Evolutionary conservation across 1,139 yeast genomes (phyloP).

Genomic region (Chernovozyma sophiae-reginae): DNA sequence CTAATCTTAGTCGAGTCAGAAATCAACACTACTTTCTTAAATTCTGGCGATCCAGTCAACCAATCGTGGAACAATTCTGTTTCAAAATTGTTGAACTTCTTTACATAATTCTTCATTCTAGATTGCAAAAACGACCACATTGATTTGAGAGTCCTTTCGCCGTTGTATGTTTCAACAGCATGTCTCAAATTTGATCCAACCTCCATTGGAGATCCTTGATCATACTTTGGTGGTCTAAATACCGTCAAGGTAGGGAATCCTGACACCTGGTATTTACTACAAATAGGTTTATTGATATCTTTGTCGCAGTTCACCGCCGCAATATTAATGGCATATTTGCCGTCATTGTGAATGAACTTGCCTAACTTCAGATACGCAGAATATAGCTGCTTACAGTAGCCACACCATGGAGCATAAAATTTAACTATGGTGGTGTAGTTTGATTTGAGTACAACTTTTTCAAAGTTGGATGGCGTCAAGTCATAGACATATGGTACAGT

Average conservation of each 20-base stretch:
- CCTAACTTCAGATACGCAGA: conserved; percentile 63
- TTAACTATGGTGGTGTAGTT: conserved; percentile 83
- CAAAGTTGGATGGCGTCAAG: conserved; percentile 54
- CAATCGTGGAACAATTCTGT: conserved; percentile 25
- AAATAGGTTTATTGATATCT: conserved; percentile 59
- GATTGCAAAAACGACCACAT: conserved; percentile 57
- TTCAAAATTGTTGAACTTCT: conserved; percentile 35
- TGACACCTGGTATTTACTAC: conserved; percentile 60
- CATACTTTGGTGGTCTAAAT: conserved; percentile 74
- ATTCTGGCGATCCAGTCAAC: conserved; percentile 16
- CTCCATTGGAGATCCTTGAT: conserved; percentile 12
- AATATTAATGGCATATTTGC: conserved; percentile 60
- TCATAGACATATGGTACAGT: conserved; percentile 51
- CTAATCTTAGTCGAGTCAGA: conserved; percentile 48
- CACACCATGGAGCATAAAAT: conserved; percentile 98
- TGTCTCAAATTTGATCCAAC: conserved; percentile 26
- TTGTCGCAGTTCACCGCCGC: conserved; percentile 88
- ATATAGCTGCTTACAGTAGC: conserved; percentile 61
- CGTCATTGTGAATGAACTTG: conserved; percentile 42
- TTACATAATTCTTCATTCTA: conserved; percentile 70
- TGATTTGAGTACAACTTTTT: conserved; percentile 58
- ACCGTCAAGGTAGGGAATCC: conserved; percentile 83
- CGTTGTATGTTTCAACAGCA: conserved; percentile 62
- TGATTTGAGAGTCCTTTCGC: conserved; percentile 60
- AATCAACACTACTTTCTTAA: conserved; percentile 34